phyloP scores from a whole-genome alignment of 257 asterid species.

The Vinca minor region DNA sequence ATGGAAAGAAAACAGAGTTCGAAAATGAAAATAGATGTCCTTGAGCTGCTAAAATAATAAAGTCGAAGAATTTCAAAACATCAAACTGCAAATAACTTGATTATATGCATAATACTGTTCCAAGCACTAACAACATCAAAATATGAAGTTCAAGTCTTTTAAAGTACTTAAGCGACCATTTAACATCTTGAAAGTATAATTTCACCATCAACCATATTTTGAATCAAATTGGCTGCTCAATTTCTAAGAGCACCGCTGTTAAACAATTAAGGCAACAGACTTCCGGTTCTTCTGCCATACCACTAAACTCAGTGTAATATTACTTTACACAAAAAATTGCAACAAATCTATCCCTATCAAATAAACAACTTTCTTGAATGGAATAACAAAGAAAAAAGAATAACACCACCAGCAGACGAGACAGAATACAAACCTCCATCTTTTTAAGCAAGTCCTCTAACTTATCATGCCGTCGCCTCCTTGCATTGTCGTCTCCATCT shows the following conservation, averaged over 20 bases:
- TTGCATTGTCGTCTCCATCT: conserved; percentile 91
- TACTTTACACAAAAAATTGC: background rate
- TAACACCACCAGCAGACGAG: background rate
- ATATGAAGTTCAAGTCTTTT: background rate
- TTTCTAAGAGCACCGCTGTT: background rate
- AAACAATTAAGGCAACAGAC: background rate
- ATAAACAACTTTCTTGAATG: background rate
- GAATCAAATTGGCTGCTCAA: background rate
- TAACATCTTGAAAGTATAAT: background rate
- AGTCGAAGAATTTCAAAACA: background rate
- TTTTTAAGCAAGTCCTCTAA: conserved; percentile 64
- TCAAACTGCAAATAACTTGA: background rate
- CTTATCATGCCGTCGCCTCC: conserved; percentile 73
- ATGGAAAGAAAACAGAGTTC: background rate
- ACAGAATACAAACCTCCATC: conserved; percentile 61
- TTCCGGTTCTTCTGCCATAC: background rate
- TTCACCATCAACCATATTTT: background rate
- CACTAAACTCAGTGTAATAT: background rate
- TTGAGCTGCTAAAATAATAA: background rate
- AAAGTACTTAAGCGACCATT: background rate
- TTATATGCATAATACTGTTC: background rate
- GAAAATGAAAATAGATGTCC: background rate
- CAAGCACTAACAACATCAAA: background rate
- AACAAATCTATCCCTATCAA: background rate
- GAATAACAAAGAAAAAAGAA: background rate